These are phyloP conservation scores for Fusarium mundagurra DNA, from an alignment of 2,329 filamentous ascomycete species.

Conservation along the genomic window DNA sequence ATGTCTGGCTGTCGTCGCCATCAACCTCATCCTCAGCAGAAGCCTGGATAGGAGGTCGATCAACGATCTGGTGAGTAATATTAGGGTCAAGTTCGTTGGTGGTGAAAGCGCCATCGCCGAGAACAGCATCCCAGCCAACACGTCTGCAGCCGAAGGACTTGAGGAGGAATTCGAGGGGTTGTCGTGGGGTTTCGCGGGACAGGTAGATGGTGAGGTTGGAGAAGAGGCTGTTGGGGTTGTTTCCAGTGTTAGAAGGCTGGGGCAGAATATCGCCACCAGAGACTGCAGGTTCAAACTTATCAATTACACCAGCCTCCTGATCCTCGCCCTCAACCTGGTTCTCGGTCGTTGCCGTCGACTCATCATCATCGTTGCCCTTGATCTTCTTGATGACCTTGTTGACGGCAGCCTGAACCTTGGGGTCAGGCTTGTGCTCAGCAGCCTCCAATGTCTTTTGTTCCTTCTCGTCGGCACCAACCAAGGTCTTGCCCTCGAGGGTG, in stretches of 20 bases:
- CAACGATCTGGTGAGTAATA: slow-evolving; percentile 97
- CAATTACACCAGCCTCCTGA: slow-evolving; percentile 72
- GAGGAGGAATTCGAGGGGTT: slow-evolving; percentile 90
- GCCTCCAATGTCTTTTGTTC: slow-evolving; percentile 63
- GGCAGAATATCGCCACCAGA: slow-evolving; percentile 86
- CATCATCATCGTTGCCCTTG: slow-evolving; percentile 62
- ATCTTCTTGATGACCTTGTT: slow-evolving; percentile 76
- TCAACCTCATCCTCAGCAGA: slow-evolving; percentile 58
- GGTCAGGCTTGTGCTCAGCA: slow-evolving; percentile 63
- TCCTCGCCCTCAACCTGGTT: slow-evolving; percentile 59
- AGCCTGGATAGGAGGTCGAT: slow-evolving; percentile 80
- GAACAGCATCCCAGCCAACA: slow-evolving; percentile 91
- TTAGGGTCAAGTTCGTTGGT: slow-evolving; percentile 85
- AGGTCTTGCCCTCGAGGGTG: slow-evolving; percentile 80
- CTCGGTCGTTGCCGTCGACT: slow-evolving; percentile 51
- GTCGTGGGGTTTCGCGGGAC: slow-evolving; percentile 90
- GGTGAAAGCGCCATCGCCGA: slow-evolving; percentile 93
- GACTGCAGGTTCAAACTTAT: slow-evolving; percentile 89
- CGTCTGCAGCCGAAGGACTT: slow-evolving; percentile 95
- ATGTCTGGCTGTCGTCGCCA: slow-evolving; percentile 69
- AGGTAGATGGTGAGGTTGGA: slow-evolving; percentile 90
- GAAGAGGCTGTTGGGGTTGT: slow-evolving; percentile 80
- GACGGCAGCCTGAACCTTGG: slow-evolving; percentile 72
- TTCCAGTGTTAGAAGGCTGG: slow-evolving; percentile 76
- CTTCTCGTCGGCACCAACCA: slow-evolving; percentile 59